Base-by-base conservation (phyloP, 805 yeast species). In the Candida ipomoeae region DNA sequence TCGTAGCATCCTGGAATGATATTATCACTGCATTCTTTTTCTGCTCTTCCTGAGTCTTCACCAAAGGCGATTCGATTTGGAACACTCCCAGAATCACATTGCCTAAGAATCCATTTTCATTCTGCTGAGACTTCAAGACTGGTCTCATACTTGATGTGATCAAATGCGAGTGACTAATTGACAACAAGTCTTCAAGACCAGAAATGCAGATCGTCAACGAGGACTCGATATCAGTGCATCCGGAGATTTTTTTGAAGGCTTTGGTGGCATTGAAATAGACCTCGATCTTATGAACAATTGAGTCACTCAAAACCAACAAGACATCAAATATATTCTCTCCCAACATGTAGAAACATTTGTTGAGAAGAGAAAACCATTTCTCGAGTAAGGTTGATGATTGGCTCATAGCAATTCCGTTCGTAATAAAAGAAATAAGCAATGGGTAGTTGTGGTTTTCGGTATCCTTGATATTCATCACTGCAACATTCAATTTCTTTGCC, bases 21-120 rank as follows among this genome's bases (percentile, higher is more conserved):
- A 80, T 69, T n/a, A 85, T 65, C 5, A 87, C 74, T 1, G 84
- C 74, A 52, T 78, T 72, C 18, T 84, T 67, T 54, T 81, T 82
- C 49, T 74, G 78, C 41, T 77, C 79, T 31, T 77, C 81, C 13
- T 79, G 75, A 17, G 78, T 68, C 47, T 79, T 59, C 33, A 75
- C 66, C 50, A 74, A 71, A 0, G 85, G 86, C 0, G 87, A 74
- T 55, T 87, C 95, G 13, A 83, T 80, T 49, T 81, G 85, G 60
- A 87, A 85, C 0, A 87, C 95, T 1, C 94, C 94, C 54, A 85
- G 87, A 48, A 87, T 85, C 21, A 83, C 85, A 48, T 79, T 78
- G 0, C 85, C 85, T 44, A 87, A 73, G 66, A 84, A 79, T 18
- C 89, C 80, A 21, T 78, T 63, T 39, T 79, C 81, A 3, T 66